Conservation (phyloP, 768 basidiomycete species). For the Kwoniella botswanensis region DNA sequence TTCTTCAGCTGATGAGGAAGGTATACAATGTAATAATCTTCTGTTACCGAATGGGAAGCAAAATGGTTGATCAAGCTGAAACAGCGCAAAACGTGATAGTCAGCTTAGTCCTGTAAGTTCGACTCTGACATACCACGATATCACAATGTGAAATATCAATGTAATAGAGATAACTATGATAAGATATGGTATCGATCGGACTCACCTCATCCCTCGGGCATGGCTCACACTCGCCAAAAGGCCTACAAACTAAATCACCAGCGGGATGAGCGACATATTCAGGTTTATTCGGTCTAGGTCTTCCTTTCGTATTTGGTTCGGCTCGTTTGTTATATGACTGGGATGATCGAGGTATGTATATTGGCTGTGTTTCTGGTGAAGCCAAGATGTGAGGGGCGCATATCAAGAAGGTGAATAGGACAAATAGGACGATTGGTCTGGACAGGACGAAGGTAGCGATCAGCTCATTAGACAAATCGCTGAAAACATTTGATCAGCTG, state of each 20-base stretch:
- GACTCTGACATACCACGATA: neutral
- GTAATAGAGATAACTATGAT: neutral
- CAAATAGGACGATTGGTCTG: neutral
- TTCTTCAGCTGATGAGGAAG: conserved; percentile 36
- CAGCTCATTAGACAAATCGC: neutral
- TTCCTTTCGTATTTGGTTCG: neutral
- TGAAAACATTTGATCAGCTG: neutral
- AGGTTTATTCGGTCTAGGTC: conserved; percentile 16
- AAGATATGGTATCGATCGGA: neutral
- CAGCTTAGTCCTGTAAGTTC: neutral
- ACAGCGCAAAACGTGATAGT: conserved; percentile 14
- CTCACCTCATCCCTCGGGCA: conserved; percentile 61
- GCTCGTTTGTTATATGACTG: neutral
- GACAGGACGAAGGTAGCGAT: neutral
- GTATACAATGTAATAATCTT: conserved; percentile 79
- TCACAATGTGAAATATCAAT: neutral
- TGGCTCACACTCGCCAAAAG: conserved; percentile 61
- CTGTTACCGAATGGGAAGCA: conserved; percentile 97
- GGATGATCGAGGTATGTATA: neutral
- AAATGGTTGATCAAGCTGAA: conserved; percentile 80
- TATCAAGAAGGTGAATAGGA: conserved; percentile 5
- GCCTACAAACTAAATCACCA: conserved; percentile 56
- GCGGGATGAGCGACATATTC: conserved; percentile 44
- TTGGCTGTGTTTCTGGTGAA: neutral
- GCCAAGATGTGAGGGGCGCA: neutral